Conservation (phyloP, 1,284 basidiomycete species). For the Inonotus obliquus region DNA sequence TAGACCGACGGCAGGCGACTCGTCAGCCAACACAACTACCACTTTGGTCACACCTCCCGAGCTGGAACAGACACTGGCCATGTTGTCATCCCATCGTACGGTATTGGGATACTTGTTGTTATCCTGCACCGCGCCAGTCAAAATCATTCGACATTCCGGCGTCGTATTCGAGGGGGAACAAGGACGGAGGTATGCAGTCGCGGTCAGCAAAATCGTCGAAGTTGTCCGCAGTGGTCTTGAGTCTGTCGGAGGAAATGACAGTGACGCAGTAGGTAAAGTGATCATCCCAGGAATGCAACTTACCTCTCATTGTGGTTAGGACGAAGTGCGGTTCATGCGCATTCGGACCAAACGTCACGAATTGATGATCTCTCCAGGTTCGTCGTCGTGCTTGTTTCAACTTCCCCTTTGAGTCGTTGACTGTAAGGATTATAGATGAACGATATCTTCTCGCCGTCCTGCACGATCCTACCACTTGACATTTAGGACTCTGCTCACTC, state of each 20-base stretch:
- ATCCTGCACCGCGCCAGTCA: slow-evolving; percentile 56
- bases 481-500: neutral
- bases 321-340: slow-evolving; percentile 83
- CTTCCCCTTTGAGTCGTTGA: neutral
- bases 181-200: slow-evolving; percentile 74
- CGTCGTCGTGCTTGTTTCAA: slow-evolving; percentile 25
- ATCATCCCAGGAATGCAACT: neutral
- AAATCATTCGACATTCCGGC: slow-evolving; percentile 80
- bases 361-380: slow-evolving; percentile 91
- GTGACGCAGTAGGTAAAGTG: slow-evolving; percentile 41
- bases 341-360: slow-evolving; percentile 90
- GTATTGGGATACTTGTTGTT: slow-evolving; percentile 87
- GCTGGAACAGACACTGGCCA: slow-evolving; percentile 70
- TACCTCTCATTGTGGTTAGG: slow-evolving; percentile 41
- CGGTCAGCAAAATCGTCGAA: slow-evolving; percentile 76
- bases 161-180: slow-evolving; percentile 85
- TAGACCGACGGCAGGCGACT: neutral
- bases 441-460: slow-evolving; percentile 80
- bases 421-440: slow-evolving; percentile 49
- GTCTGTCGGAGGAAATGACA: slow-evolving; percentile 57
- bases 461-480: slow-evolving; percentile 61
- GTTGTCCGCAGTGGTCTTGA: slow-evolving; percentile 70
- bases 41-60: slow-evolving; percentile 39
- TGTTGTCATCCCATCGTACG: slow-evolving; percentile 76
- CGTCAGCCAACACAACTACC: neutral